Evolutionary conservation across 148 eudicot genomes (phyloP), one percentile per base, ranked within the genome.

Genomic region (Spergularia marina): DNA sequence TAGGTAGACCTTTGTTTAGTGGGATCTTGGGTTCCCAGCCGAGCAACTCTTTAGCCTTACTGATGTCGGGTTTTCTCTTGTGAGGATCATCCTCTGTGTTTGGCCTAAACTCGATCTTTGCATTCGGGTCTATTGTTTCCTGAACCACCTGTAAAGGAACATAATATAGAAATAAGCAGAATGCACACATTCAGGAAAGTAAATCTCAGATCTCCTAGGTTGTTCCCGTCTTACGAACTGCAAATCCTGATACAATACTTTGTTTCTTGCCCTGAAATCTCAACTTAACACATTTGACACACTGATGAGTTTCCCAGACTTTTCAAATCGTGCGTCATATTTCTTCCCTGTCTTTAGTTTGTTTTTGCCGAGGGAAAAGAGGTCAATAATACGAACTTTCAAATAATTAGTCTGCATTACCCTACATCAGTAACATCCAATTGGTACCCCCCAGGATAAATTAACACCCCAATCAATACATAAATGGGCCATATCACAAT

Each of bases 31-130:
- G 99, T 78, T 95, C 98, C 99, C 98, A 95, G 1, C 97, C 97
- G 1, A 95, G 89, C 44, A 84, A 81, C 30, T 95, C 99, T 79
- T 91, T 95, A 17, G 99, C 99, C 90, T 71, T 88, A 3, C 89
- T 65, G 78, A 92, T 95, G 76, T 95, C 98, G 0, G 98, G 99
- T 73, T 95, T 95, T 74, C 98, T 89, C 96, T 90, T 90, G 89
- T 91, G 96, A 1, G 99, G 99, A 76, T 95, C 98, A 68, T 95
- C 99, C 77, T 90, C 96, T 1, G 98, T 95, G 91, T 95, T 95
- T 2, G 90, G 90, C 85, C 82, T 85, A 77, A 86, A 89, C 44
- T 86, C 96, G 8, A 95, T 92, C 84, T 83, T 89, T 12, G 96
- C 98, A 73, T 95, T 85, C 21, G 94, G 92, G 87, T 92, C 96